These are phyloP conservation scores for Blastobotrys attinorum DNA, from an alignment of 805 yeast species.

Conservation along the genomic window DNA sequence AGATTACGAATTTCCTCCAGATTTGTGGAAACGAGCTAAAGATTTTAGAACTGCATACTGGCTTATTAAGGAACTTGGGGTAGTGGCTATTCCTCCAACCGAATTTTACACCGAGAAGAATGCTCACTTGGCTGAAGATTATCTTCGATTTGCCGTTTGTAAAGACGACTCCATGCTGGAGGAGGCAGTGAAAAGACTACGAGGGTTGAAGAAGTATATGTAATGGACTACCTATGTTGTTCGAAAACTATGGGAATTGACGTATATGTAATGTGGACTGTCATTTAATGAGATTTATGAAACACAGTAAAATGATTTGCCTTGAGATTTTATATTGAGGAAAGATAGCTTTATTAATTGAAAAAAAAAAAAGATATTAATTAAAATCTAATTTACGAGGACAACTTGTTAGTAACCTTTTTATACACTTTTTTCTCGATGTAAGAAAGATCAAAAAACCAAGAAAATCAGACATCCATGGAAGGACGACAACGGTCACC, in stretches of 20 bases:
- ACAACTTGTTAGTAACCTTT: not conserved
- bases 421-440: not conserved
- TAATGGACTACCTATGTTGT: constrained; percentile 4
- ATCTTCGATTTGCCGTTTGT: constrained; percentile 92
- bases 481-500: constrained; percentile 36
- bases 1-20: constrained; percentile 64
- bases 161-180: constrained; percentile 76
- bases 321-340: no score
- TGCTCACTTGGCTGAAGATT: constrained; percentile 70
- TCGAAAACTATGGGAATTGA: no score
- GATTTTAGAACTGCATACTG: constrained; percentile 89
- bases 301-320: no score
- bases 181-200: constrained; percentile 73
- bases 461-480: constrained; percentile 34
- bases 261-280: no score
- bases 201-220: constrained; percentile 59
- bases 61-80: constrained; percentile 87
- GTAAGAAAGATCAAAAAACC: not conserved
- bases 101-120: constrained; percentile 74
- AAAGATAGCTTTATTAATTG: no score
- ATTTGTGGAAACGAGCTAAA: constrained; percentile 56
- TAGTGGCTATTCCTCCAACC: constrained; percentile 96
- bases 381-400: no score
- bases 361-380: no score
- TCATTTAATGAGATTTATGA: no score